Evolutionary conservation across 768 basidiomycete species (phyloP).

Genomic region (Leccinum fibrillosum): DNA sequence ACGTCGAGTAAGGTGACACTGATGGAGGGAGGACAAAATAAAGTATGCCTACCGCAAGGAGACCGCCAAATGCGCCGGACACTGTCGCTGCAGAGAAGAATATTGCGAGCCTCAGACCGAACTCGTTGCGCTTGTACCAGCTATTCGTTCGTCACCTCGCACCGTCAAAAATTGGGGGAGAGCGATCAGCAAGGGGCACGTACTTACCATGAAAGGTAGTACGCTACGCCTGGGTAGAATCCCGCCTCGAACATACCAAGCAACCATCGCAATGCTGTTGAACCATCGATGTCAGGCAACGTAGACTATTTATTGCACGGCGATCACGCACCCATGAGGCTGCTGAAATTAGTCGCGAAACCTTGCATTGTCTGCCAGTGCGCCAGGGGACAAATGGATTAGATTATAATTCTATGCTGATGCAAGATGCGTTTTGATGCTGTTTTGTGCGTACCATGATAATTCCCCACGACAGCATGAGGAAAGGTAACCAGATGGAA

Average conservation of each 20-base stretch:
- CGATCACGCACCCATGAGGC: constrained; percentile 55
- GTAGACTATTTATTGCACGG: background rate
- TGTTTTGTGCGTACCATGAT: constrained; percentile 52
- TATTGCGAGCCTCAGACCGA: constrained; percentile 59
- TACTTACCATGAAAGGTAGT: constrained; percentile 65
- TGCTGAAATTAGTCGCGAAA: constrained; percentile 63
- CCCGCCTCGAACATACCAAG: constrained; percentile 67
- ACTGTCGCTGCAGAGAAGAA: constrained; percentile 80
- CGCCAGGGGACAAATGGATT: constrained; percentile 5
- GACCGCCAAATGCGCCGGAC: constrained; percentile 78
- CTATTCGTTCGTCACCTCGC: constrained; percentile 21
- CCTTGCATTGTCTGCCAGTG: constrained; percentile 64
- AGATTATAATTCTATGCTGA: background rate
- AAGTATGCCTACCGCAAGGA: constrained; percentile 53
- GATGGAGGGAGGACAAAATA: background rate
- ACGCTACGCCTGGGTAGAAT: constrained; percentile 48
- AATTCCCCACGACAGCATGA: constrained; percentile 75
- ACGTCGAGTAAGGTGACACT: background rate
- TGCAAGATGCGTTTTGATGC: background rate
- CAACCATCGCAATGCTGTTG: constrained; percentile 64
- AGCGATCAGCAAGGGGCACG: constrained; percentile 16
- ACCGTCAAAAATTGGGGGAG: constrained; percentile 36
- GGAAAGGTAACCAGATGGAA: constrained; percentile 69
- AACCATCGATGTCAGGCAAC: background rate
- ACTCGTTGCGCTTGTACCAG: constrained; percentile 72